Conservation (phyloP, 257 asterid species). For the Penstemon newberryi region DNA sequence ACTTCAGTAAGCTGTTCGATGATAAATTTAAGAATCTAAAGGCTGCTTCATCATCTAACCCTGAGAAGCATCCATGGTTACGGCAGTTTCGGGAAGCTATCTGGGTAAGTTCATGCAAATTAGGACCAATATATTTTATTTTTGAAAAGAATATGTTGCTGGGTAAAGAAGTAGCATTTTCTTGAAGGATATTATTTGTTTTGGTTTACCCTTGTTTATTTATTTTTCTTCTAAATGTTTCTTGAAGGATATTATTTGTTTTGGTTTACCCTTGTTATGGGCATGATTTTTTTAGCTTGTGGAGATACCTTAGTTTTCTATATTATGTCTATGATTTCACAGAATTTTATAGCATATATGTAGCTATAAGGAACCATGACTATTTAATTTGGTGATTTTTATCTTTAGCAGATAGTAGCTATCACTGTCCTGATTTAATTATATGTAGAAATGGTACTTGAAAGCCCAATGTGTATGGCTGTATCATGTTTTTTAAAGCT, state of each 20-base stretch:
- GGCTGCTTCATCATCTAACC: constrained; percentile 43
- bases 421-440: neutral
- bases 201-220: neutral
- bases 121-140: constrained; percentile 17
- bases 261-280: neutral
- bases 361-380: neutral
- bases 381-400: neutral
- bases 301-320: neutral
- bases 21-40: constrained; percentile 53
- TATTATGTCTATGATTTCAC: neutral
- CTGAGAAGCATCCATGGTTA: constrained; percentile 52
- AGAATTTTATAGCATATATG: neutral
- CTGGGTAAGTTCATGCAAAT: constrained; percentile 58
- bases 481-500: neutral
- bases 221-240: neutral
- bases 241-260: constrained; percentile 3
- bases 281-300: neutral
- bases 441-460: neutral
- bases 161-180: constrained; percentile 1
- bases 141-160: neutral
- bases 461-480: neutral
- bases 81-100: constrained; percentile 86
- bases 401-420: neutral
- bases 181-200: neutral
- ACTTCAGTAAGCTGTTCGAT: constrained; percentile 71